Base-by-base conservation (phyloP, 345 rosid species). In the Eucalyptus erythrocorys region DNA sequence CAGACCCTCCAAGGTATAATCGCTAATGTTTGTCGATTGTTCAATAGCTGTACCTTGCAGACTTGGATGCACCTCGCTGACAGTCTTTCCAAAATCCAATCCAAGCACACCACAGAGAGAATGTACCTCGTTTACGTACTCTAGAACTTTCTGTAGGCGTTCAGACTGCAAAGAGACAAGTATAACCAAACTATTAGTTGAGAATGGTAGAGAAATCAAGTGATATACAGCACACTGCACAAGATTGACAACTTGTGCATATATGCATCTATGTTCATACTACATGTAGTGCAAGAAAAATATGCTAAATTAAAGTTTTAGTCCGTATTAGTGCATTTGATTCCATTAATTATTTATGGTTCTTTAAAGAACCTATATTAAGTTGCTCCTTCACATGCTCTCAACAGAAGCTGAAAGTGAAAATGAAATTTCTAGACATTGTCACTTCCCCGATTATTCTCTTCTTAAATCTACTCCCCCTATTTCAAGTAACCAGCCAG, bases 51-150 rank as follows among this genome's bases (percentile, higher is more conserved):
- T 88, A 64, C 96, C 94, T 49, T 94, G 93, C 91, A 98, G 94
- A 90, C 99, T 98, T 30, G 99, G 99, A 92, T 98, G 97, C 91
- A 98, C 98, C 50, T 95, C 97, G 13, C 96, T 93, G 86, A 98
- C 97, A 5, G 95, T 94, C 91, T 94, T 95, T 55, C 95, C 92
- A 91, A 98, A 98, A 90, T 98, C 98, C 90, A 96, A 88, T 71
- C 97, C 98, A 37, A 98, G 95, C 89, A 98, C 96, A 87, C 98
- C 96, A 88, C 98, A 97, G 1, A 97, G 94, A 48, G 94, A 89
- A 89, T 98, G 99, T 49, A 94, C 99, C 92, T 97, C 98, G 47
- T 98, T 97, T 68, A 97, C 93, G 89, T 90, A 92, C 32, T 93
- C 93, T 92, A 97, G 95, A 86, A 95, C 99, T 91, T 96, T 96